Evolutionary conservation across 1,284 basidiomycete genomes (phyloP).

Genomic region (Cystobasidium slooffiae): DNA sequence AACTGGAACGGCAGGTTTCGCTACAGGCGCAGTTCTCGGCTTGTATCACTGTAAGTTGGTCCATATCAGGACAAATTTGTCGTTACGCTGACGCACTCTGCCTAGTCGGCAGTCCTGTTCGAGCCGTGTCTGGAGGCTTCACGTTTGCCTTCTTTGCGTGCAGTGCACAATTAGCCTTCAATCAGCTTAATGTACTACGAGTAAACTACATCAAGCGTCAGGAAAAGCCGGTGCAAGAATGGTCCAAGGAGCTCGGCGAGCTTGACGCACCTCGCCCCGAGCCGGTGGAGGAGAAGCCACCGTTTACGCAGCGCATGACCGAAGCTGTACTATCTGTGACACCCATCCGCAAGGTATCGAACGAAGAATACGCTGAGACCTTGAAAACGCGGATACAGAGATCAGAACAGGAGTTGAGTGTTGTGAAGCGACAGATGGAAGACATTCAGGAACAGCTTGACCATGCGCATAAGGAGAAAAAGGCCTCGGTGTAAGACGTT

Average conservation of each 20-base stretch:
- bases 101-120: constrained; percentile 13
- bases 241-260: background rate
- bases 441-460: constrained; percentile 11
- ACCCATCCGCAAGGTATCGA: constrained; percentile 34
- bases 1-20: constrained; percentile 25
- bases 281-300: constrained; percentile 3
- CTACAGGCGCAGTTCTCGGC: constrained; percentile 25
- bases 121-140: constrained; percentile 26
- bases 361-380: constrained; percentile 38
- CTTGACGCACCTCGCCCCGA: background rate
- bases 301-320: constrained; percentile 26
- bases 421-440: constrained; percentile 20
- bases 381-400: constrained; percentile 7
- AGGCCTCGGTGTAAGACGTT: background rate
- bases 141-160: constrained; percentile 22
- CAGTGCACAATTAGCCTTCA: constrained; percentile 27
- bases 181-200: constrained; percentile 35
- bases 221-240: background rate
- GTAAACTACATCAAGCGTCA: constrained; percentile 22
- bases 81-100: background rate
- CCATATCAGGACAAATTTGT: background rate
- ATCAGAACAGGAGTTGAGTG: constrained; percentile 13
- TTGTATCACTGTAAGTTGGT: constrained; percentile 23
- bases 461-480: background rate
- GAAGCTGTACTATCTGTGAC: constrained; percentile 32